phyloP scores from a whole-genome alignment of 1,139 yeast genomes.

The Saccharomyces pastorianus region DNA sequence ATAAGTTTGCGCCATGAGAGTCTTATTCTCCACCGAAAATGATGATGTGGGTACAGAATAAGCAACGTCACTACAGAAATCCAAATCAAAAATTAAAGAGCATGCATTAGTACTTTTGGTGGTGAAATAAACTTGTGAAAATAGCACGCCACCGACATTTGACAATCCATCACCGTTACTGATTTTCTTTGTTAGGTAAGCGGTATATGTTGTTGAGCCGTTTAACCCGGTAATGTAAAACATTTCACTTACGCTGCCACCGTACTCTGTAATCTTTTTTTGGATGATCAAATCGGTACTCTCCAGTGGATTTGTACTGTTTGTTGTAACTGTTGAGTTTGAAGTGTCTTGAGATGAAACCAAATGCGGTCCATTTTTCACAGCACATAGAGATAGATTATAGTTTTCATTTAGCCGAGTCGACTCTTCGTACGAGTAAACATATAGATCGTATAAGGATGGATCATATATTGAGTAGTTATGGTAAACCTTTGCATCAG shows the following conservation, averaged over 20 bases:
- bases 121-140: conserved; percentile 49
- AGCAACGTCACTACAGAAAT: conserved; percentile 74
- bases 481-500: conserved; percentile 18
- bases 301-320: conserved; percentile 6
- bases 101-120: conserved; percentile 57
- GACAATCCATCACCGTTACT: conserved; percentile 24
- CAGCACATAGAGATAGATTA: conserved; percentile 67
- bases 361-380: conserved; percentile 37
- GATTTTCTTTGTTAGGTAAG: conserved; percentile 46
- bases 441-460: conserved; percentile 37
- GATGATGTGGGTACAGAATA: conserved; percentile 72
- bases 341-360: conserved; percentile 31
- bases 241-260: conserved; percentile 48
- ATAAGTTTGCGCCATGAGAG: conserved; percentile 40
- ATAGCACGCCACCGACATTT: conserved; percentile 59
- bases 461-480: conserved; percentile 30
- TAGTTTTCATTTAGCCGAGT: conserved; percentile 36
- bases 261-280: conserved; percentile 42
- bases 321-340: conserved; percentile 1
- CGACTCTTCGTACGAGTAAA: conserved; percentile 40
- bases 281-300: conserved; percentile 15
- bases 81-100: conserved; percentile 62
- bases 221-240: conserved; percentile 57
- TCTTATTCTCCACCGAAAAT: conserved; percentile 17
- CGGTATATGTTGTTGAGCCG: conserved; percentile 54